Evolutionary conservation across 352 stramenopile genomes (phyloP).

Genomic region (Pythium myriotylum): DNA sequence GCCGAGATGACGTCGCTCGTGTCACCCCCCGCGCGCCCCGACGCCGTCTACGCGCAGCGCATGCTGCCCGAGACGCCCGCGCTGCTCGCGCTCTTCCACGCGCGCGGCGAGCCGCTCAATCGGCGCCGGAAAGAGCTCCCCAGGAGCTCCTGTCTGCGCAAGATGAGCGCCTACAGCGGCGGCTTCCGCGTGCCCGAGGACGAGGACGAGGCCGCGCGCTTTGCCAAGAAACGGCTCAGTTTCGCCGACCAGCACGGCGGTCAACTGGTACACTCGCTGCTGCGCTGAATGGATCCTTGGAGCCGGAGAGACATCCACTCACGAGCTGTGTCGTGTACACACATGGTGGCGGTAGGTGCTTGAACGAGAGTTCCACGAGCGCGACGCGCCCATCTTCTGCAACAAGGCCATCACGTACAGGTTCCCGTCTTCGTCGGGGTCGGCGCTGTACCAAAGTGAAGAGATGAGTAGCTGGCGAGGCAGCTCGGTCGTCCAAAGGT

Average conservation of each 20-base stretch:
- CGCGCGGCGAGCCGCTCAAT: constrained; percentile 4
- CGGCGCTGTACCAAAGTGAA: neutral
- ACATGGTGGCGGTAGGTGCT: constrained; percentile 18
- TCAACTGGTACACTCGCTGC: constrained; percentile 37
- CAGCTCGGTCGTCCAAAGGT: constrained; percentile 30
- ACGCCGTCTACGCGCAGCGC: constrained; percentile 18
- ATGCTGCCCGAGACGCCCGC: constrained; percentile 17
- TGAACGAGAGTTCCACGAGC: constrained; percentile 46
- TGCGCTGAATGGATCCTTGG: no score
- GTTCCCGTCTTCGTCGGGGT: constrained; percentile 5
- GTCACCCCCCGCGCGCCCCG: neutral
- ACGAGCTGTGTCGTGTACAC: neutral
- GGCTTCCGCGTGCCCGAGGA: constrained; percentile 24
- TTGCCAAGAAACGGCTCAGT: constrained; percentile 57
- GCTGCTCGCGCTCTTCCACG: constrained; percentile 23
- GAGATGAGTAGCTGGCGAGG: neutral
- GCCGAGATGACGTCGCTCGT: constrained; percentile 11
- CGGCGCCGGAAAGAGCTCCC: constrained; percentile 8
- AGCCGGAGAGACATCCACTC: neutral
- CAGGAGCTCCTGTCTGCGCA: constrained; percentile 38
- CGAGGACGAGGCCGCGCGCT: constrained; percentile 32
- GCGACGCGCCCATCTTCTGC: constrained; percentile 50
- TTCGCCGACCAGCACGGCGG: constrained; percentile 62
- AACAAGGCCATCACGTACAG: constrained; percentile 32
- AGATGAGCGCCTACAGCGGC: constrained; percentile 54